Percentiles rank a stretch among this genome's conserved stretches.
Evolutionary conservation across 805 yeast species (phyloP).

Genomic region (Dipodascopsis uninucleata): DNA sequence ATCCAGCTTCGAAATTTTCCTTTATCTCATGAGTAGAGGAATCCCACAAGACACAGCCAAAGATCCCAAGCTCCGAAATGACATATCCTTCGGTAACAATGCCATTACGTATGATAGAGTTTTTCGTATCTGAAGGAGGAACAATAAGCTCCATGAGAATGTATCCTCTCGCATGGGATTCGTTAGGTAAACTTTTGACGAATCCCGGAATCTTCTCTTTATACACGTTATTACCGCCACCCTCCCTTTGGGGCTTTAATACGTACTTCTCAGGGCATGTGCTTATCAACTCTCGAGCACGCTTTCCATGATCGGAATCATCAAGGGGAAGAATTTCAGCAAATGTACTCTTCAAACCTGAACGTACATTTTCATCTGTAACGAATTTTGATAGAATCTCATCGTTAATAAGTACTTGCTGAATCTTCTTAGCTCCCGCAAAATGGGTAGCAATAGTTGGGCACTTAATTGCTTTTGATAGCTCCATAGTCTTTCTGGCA

Average conservation of each 20-base stretch:
- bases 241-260: conserved; percentile 96
- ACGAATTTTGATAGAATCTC: conserved; percentile 48
- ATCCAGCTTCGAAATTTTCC: conserved; percentile 71
- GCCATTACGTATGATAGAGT: conserved; percentile 67
- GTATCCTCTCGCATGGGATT: conserved; percentile 77
- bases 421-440: conserved; percentile 90
- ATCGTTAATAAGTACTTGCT: conserved; percentile 72
- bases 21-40: conserved; percentile 51
- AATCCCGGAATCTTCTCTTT: conserved; percentile 79
- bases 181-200: conserved; percentile 53
- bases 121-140: conserved; percentile 59
- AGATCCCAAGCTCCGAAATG: conserved; percentile 86
- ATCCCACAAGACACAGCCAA: conserved; percentile 78
- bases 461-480: conserved; percentile 78
- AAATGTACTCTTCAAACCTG: conserved; percentile 53
- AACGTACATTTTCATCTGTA: conserved; percentile 31
- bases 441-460: conserved; percentile 87
- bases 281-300: conserved; percentile 24
- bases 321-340: conserved; percentile 88
- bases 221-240: conserved; percentile 95
- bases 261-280: conserved; percentile 64
- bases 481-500: conserved; percentile 68
- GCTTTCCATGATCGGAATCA: conserved; percentile 36
- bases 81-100: conserved; percentile 65
- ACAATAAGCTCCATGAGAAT: conserved; percentile 90